A percentile compares a stretch with the other conserved stretches of the same genome.
phyloP scores from a whole-genome alignment of 23 red algal species.

The Agarophyton chilense region DNA sequence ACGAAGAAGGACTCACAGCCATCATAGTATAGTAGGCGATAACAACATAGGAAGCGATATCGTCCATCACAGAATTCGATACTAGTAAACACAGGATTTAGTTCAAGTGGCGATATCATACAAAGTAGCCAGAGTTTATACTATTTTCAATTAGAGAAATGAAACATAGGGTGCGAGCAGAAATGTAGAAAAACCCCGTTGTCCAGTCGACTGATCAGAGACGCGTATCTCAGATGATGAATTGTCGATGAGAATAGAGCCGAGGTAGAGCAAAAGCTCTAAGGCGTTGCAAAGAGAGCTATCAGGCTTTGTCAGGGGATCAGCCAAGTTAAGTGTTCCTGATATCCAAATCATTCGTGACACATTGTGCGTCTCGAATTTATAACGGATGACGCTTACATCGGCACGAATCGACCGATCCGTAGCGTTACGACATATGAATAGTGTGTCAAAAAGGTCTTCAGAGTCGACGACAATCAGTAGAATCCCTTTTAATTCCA shows the following conservation, averaged over 20 bases:
- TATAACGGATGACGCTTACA: constrained; percentile 36
- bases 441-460: not conserved
- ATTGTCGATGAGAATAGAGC: not conserved
- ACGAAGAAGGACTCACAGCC: too few species aligned
- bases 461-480: constrained; percentile 8
- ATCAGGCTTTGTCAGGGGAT: constrained; percentile 30
- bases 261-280: not conserved
- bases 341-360: constrained; percentile 17
- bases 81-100: too few species aligned
- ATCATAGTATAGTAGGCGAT: too few species aligned
- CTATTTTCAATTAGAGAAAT: too few species aligned
- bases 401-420: constrained; percentile 35
- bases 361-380: constrained; percentile 27
- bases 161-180: too few species aligned
- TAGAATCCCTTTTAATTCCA: not conserved
- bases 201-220: too few species aligned
- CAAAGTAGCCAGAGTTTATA: too few species aligned
- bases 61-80: too few species aligned
- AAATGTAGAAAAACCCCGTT: too few species aligned
- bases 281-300: constrained; percentile 3
- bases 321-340: constrained; percentile 16
- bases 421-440: constrained; percentile 21
- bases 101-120: too few species aligned
- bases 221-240: too few species aligned
- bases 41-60: too few species aligned